Conservation (phyloP, 2,329 filamentous ascomycete species). For the Endocalyx cinctus region DNA sequence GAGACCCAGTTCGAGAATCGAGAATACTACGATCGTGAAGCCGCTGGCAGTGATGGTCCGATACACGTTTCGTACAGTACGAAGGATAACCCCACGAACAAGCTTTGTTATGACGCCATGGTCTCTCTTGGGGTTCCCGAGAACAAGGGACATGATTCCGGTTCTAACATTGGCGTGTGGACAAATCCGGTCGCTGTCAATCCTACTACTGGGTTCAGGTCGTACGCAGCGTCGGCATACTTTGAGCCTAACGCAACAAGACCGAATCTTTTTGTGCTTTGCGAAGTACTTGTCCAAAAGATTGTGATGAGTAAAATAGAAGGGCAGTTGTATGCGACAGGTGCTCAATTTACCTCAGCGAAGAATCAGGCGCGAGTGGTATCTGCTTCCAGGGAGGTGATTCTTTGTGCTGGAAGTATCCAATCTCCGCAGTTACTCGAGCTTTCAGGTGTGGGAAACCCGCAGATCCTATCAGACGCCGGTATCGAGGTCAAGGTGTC, state of each 20-base stretch:
- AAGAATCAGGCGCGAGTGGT: conserved; percentile 29
- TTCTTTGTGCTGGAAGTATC: conserved; percentile 54
- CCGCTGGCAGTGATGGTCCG: conserved; percentile 41
- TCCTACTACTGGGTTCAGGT: conserved; percentile 28
- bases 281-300: conserved; percentile 39
- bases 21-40: conserved; percentile 32
- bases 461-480: conserved; percentile 34
- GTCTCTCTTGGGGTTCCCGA: conserved; percentile 31
- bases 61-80: conserved; percentile 43
- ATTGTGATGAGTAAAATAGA: conserved; percentile 35
- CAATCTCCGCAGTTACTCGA: conserved; percentile 57
- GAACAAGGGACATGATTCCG: conserved; percentile 31
- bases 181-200: conserved; percentile 31
- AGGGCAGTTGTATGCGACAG: conserved; percentile 26
- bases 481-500: conserved; percentile 39
- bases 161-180: conserved; percentile 36
- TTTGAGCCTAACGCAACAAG: conserved; percentile 31
- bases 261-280: conserved; percentile 42
- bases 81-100: conserved; percentile 36
- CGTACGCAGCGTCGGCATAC: conserved; percentile 38
- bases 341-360: conserved; percentile 38
- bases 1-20: conserved; percentile 29
- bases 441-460: conserved; percentile 54
- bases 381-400: conserved; percentile 41
- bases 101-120: conserved; percentile 40